phyloP scores from a whole-genome alignment of 495 filamentous ascomycete species.

The Cudoniella acicularis region DNA sequence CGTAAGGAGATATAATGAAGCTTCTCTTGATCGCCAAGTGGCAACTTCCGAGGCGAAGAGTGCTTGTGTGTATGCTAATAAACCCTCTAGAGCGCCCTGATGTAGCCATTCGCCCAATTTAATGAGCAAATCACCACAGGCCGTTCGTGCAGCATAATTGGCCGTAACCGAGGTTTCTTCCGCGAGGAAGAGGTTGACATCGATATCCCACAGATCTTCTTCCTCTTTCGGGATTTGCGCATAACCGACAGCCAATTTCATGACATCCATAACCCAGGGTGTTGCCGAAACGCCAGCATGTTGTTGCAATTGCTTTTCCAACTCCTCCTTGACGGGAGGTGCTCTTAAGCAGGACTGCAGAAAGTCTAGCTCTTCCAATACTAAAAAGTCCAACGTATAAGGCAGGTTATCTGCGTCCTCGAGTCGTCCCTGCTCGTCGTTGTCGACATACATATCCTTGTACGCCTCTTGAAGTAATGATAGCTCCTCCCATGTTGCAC shows the following conservation, averaged over 20 bases:
- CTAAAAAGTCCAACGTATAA: constrained; percentile 89
- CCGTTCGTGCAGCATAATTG: constrained; percentile 91
- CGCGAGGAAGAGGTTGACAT: constrained; percentile 89
- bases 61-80: constrained; percentile 67
- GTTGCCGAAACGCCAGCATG: constrained; percentile 53
- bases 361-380: constrained; percentile 91
- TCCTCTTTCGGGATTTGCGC: constrained; percentile 93
- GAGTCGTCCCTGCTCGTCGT: constrained; percentile 79
- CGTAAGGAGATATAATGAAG: constrained; percentile 78
- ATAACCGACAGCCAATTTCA: constrained; percentile 77
- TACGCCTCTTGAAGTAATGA: constrained; percentile 66
- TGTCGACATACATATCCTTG: constrained; percentile 75
- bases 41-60: constrained; percentile 53
- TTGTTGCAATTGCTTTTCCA: constrained; percentile 63
- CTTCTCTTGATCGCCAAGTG: constrained; percentile 67
- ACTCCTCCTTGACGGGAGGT: constrained; percentile 77
- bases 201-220: constrained; percentile 91
- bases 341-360: constrained; percentile 83
- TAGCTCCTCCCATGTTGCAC: constrained; percentile 82
- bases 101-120: constrained; percentile 92
- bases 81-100: constrained; percentile 62
- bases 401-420: constrained; percentile 91
- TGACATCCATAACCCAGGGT: constrained; percentile 76
- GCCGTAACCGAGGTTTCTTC: constrained; percentile 95
- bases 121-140: constrained; percentile 84